Conservation (phyloP, 495 filamentous ascomycete genomes). For the Barbatosphaeria neglecta region DNA sequence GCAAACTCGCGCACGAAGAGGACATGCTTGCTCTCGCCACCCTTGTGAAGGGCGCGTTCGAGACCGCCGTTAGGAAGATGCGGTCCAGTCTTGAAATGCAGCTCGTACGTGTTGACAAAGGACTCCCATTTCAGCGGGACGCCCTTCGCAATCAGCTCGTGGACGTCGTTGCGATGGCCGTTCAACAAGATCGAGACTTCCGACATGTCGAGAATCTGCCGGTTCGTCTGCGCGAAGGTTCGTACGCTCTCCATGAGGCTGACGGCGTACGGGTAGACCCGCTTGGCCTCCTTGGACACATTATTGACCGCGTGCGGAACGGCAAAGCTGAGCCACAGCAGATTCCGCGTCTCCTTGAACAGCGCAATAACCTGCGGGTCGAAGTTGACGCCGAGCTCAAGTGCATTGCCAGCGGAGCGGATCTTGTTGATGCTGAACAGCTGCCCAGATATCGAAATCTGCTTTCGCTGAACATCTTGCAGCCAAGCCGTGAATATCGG, state of each 20-base stretch:
- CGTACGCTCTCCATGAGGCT: constrained; percentile 96
- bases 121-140: constrained; percentile 90
- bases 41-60: constrained; percentile 43
- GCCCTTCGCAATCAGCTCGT: constrained; percentile 70
- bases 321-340: constrained; percentile 83
- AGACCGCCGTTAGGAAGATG: constrained; percentile 47
- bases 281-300: constrained; percentile 90
- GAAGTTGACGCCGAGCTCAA: constrained; percentile 90
- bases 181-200: constrained; percentile 77
- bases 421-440: constrained; percentile 85
- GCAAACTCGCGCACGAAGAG: constrained; percentile 93
- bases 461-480: constrained; percentile 71
- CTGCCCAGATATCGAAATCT: constrained; percentile 80
- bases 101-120: constrained; percentile 90
- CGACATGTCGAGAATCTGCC: constrained; percentile 68
- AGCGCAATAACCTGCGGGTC: constrained; percentile 91
- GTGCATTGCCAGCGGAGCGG: constrained; percentile 68
- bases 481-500: constrained; percentile 93
- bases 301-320: constrained; percentile 91
- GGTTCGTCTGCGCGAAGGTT: constrained; percentile 76
- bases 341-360: constrained; percentile 97
- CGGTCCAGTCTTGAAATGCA: constrained; percentile 61
- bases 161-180: constrained; percentile 82
- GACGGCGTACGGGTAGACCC: constrained; percentile 94
- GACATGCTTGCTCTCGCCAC: constrained; percentile 82